Conservation (phyloP, 345 rosid genomes). For the Dovyalis caffra region DNA sequence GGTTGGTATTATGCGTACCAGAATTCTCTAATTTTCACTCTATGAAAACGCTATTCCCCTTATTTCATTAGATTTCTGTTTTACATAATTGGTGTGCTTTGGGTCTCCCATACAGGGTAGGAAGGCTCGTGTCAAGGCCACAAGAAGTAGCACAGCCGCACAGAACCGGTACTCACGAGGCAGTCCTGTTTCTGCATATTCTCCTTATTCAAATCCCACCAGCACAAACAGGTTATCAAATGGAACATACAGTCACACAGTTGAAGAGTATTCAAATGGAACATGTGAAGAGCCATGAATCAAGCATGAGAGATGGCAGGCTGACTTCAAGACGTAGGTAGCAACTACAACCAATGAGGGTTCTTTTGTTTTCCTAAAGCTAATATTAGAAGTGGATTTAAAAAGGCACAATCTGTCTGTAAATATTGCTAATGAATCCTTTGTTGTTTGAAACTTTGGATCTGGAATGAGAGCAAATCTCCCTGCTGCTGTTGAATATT, state of each 20-base stretch:
- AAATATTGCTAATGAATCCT: background rate
- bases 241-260: slow-evolving; percentile 52
- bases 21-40: background rate
- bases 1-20: background rate
- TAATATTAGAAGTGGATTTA: background rate
- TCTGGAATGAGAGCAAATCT: background rate
- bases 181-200: slow-evolving; percentile 52
- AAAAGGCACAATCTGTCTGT: background rate
- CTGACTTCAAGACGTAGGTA: background rate
- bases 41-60: background rate
- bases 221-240: slow-evolving; percentile 51
- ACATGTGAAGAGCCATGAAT: slow-evolving; percentile 44
- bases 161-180: slow-evolving; percentile 65
- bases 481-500: background rate
- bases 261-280: slow-evolving; percentile 62
- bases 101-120: slow-evolving; percentile 57
- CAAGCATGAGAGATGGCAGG: slow-evolving; percentile 9
- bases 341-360: background rate
- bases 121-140: slow-evolving; percentile 73
- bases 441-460: background rate
- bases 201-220: slow-evolving; percentile 51
- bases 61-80: background rate
- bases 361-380: background rate
- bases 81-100: background rate
- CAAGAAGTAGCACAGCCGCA: slow-evolving; percentile 77